Percentiles rank a stretch among this genome's conserved stretches.
These are phyloP conservation scores for Uromyces viciae-fabae DNA, from an alignment of 1,284 basidiomycete genomes.

Conservation along the genomic window DNA sequence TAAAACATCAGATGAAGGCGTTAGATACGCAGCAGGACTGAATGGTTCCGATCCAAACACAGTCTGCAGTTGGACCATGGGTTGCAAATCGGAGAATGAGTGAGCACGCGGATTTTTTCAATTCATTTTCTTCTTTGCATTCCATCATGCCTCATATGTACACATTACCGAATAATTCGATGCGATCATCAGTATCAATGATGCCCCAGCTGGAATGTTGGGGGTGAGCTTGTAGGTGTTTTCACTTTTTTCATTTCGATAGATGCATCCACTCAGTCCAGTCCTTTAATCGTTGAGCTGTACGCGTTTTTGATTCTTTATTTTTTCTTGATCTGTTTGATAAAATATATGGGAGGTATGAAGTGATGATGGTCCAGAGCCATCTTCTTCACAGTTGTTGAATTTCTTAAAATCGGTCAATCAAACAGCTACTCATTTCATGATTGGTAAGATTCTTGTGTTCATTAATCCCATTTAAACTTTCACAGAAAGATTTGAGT, in stretches of 20 bases:
- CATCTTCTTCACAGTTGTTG: constrained; percentile 57
- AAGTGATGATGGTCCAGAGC: constrained; percentile 44
- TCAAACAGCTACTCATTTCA: constrained; percentile 70
- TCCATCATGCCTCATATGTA: neutral
- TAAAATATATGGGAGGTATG: neutral
- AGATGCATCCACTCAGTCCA: neutral
- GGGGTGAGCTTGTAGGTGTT: constrained; percentile 34
- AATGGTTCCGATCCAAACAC: constrained; percentile 23
- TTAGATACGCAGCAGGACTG: constrained; percentile 44
- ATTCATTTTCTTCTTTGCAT: too few relatives aligned
- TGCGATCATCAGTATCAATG: constrained; percentile 12
- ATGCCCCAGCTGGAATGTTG: constrained; percentile 43
- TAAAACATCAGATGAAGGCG: constrained; percentile 5
- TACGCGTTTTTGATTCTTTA: neutral
- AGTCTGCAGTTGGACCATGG: constrained; percentile 43
- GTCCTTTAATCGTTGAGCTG: neutral
- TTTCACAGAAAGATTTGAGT: too few relatives aligned
- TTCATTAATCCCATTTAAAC: constrained; percentile 56
- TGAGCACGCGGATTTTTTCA: neutral
- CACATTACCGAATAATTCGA: neutral
- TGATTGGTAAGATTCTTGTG: constrained; percentile 68
- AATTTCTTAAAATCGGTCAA: constrained; percentile 64
- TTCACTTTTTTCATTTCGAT: neutral
- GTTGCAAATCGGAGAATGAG: constrained; percentile 30
- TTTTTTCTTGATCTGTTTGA: neutral